Evolutionary conservation across 225 moss, liverwort and hornwort species (phyloP).

Genomic region (Thuidium tamariscinum): DNA sequence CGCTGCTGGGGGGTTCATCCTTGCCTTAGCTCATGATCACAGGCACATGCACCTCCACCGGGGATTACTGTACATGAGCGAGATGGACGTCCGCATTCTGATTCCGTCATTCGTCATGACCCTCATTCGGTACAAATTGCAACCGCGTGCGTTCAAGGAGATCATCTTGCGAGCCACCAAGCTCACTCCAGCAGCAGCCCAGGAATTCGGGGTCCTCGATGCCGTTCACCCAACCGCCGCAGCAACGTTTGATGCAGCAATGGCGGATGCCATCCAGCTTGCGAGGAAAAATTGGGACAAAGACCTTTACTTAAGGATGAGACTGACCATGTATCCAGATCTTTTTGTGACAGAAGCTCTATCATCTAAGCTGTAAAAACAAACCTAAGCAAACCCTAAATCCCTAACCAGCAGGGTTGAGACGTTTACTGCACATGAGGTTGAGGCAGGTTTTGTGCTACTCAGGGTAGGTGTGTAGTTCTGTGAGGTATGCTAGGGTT

Average conservation of each 20-base stretch:
- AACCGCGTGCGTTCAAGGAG: conserved; percentile 62
- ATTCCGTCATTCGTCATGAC: conserved; percentile 11
- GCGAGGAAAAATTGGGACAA: conserved; percentile 30
- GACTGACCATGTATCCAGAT: conserved; percentile 40
- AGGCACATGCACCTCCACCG: conserved; percentile 43
- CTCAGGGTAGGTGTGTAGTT: background rate
- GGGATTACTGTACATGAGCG: conserved; percentile 66
- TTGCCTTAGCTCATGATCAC: conserved; percentile 75
- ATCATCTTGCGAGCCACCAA: conserved; percentile 37
- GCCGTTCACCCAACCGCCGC: conserved; percentile 16
- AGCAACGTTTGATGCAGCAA: conserved; percentile 40
- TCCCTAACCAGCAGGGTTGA: background rate
- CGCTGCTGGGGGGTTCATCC: conserved; percentile 49
- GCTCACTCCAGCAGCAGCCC: conserved; percentile 26
- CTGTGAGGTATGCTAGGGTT: background rate
- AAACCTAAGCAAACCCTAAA: background rate
- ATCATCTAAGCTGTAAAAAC: conserved; percentile 2
- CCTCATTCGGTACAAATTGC: conserved; percentile 24
- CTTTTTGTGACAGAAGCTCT: background rate
- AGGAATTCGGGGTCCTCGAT: conserved; percentile 34
- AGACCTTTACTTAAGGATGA: conserved; percentile 28
- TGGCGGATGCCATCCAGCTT: conserved; percentile 28
- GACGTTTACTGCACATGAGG: background rate
- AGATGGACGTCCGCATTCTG: conserved; percentile 39
- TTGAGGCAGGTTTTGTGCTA: background rate